Conservation (phyloP, 441 rosid genomes). For the Populus trichocarpa region DNA sequence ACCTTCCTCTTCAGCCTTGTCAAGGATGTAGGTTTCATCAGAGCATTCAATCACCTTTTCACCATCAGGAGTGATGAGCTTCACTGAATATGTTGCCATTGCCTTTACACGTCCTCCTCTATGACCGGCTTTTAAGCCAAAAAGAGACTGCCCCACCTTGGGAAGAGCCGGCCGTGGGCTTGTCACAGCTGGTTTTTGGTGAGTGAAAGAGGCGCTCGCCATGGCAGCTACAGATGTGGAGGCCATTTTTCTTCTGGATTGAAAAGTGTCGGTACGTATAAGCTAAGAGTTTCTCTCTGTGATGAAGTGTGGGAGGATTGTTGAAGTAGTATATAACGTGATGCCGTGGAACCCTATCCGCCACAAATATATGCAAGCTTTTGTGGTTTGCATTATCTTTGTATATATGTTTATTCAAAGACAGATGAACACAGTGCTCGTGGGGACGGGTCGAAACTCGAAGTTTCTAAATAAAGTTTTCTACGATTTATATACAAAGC, state of each 20-base stretch:
- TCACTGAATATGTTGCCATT: slow-evolving; percentile 74
- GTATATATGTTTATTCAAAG: not conserved
- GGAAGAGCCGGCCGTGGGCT: slow-evolving; percentile 44
- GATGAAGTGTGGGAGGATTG: slow-evolving; percentile 15
- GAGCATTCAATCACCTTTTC: slow-evolving; percentile 44
- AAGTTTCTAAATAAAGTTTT: too few relatives aligned
- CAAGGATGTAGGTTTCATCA: slow-evolving; percentile 59
- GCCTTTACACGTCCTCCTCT: slow-evolving; percentile 50
- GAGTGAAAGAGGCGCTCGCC: slow-evolving; percentile 53
- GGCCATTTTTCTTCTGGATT: slow-evolving; percentile 34
- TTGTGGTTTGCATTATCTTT: slow-evolving; percentile 48
- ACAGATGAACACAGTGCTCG: too few relatives aligned
- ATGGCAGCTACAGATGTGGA: slow-evolving; percentile 54
- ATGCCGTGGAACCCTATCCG: slow-evolving; percentile 29
- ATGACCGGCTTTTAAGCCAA: slow-evolving; percentile 50
- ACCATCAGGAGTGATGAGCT: slow-evolving; percentile 70
- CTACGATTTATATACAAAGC: too few relatives aligned
- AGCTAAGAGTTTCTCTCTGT: too few relatives aligned
- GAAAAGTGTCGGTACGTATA: too few relatives aligned
- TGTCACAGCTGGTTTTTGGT: slow-evolving; percentile 35
- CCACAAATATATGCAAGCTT: slow-evolving; percentile 49
- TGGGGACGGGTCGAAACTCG: too few relatives aligned
- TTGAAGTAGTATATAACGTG: slow-evolving; percentile 12
- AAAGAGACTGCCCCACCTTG: slow-evolving; percentile 40
- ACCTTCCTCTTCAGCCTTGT: slow-evolving; percentile 64